A percentile compares a stretch with the other conserved stretches of the same genome.
phyloP scores from a whole-genome alignment of 208 protist species.

The Trypanosoma lewisi region DNA sequence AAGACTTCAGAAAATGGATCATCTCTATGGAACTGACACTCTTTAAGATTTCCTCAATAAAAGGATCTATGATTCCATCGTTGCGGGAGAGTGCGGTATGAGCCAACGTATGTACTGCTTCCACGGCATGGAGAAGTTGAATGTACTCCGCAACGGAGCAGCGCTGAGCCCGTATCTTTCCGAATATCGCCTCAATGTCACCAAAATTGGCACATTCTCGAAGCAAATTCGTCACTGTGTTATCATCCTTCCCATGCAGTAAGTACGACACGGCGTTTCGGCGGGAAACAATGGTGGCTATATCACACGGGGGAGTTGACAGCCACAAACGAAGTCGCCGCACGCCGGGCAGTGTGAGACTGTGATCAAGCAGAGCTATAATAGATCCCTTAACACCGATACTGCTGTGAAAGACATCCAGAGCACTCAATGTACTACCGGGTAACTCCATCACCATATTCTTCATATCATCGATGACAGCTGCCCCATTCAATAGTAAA shows the following conservation, averaged over 20 bases:
- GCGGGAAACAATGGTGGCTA: constrained; percentile 34
- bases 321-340: constrained; percentile 71
- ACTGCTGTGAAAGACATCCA: constrained; percentile 84
- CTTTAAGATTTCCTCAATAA: constrained; percentile 35
- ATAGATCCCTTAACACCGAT: constrained; percentile 46
- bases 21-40: constrained; percentile 24
- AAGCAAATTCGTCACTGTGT: constrained; percentile 51
- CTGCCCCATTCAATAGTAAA: not conserved
- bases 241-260: constrained; percentile 31
- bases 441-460: constrained; percentile 44
- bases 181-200: constrained; percentile 75
- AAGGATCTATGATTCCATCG: not conserved
- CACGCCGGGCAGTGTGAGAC: constrained; percentile 53
- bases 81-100: constrained; percentile 9
- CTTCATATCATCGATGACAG: not conserved
- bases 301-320: constrained; percentile 44
- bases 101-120: constrained; percentile 31
- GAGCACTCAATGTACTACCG: constrained; percentile 65
- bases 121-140: constrained; percentile 58
- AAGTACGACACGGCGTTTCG: constrained; percentile 58
- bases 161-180: constrained; percentile 70
- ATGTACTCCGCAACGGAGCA: constrained; percentile 74
- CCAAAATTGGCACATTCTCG: constrained; percentile 63
- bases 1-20: constrained; percentile 32
- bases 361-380: constrained; percentile 67